phyloP scores from a whole-genome alignment of 2,329 filamentous ascomycete species.

The Ophiocordyceps australis region DNA sequence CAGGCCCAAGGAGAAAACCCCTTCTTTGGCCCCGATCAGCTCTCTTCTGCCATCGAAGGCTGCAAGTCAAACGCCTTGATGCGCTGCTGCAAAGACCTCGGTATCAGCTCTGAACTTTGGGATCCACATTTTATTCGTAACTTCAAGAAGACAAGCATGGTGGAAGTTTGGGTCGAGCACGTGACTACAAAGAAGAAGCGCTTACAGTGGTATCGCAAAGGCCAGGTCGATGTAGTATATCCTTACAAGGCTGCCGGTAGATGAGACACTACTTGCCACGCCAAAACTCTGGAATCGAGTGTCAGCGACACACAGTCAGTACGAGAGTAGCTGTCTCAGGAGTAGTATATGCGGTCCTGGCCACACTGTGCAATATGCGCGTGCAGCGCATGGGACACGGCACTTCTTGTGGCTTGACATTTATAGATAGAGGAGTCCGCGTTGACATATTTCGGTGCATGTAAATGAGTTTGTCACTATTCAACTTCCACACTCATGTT shows the following conservation, averaged over 20 bases:
- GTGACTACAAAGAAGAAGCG: constrained; percentile 70
- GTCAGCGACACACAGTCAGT: too few relatives aligned
- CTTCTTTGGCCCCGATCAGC: constrained; percentile 78
- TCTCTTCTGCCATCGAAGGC: constrained; percentile 87
- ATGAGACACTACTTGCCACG: constrained; percentile 6
- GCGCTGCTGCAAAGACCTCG: constrained; percentile 95
- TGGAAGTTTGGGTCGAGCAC: constrained; percentile 85
- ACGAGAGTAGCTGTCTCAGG: too few relatives aligned
- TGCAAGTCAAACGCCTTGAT: constrained; percentile 96
- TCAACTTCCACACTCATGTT: too few relatives aligned
- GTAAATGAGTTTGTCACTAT: too few relatives aligned
- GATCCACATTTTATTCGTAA: constrained; percentile 78
- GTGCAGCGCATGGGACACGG: too few relatives aligned
- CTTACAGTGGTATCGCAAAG: constrained; percentile 71
- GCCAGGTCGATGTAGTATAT: constrained; percentile 50
- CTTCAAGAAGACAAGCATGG: constrained; percentile 58
- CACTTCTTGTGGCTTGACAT: too few relatives aligned
- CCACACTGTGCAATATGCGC: too few relatives aligned
- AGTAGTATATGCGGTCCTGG: too few relatives aligned
- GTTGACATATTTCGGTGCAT: too few relatives aligned
- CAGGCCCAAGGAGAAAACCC: constrained; percentile 88
- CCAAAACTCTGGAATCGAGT: constrained; percentile 11
- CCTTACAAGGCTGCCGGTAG: constrained; percentile 28
- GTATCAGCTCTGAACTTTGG: constrained; percentile 90
- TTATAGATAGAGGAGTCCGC: too few relatives aligned